A percentile compares a stretch with the other conserved stretches of the same genome.
Conservation (phyloP, 176 grass and related monocot species). For the Eragrostis curvula region DNA sequence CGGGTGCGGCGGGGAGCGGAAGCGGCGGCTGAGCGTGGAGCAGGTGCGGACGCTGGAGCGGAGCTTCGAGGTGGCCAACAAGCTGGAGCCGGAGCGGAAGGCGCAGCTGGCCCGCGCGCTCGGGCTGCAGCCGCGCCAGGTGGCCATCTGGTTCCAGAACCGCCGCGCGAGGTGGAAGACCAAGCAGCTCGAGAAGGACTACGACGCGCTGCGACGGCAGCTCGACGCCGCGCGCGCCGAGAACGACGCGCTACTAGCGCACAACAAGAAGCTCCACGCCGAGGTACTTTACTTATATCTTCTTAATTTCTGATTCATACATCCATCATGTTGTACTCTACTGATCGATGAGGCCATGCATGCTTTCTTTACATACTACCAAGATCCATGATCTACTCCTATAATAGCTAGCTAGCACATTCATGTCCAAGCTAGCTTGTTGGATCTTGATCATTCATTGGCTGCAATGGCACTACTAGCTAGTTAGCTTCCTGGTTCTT, state of each 20-base stretch:
- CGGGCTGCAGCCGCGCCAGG: slow-evolving; percentile 63
- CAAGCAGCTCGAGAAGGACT: slow-evolving; percentile 70
- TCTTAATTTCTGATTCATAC: not conserved
- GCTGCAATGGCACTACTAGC: no score
- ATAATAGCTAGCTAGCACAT: not conserved
- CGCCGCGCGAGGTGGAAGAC: slow-evolving; percentile 76
- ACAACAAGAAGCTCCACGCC: slow-evolving; percentile 55
- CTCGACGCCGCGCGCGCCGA: slow-evolving; percentile 49
- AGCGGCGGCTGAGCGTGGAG: slow-evolving; percentile 58
- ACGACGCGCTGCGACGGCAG: slow-evolving; percentile 47
- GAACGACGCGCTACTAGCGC: slow-evolving; percentile 54
- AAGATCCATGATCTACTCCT: not conserved
- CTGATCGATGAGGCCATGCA: not conserved
- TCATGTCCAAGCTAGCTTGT: no score
- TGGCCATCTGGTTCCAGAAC: slow-evolving; percentile 81
- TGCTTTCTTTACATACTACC: not conserved
- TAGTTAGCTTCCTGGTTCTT: no score
- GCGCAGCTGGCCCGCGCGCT: slow-evolving; percentile 53
- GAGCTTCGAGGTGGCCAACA: slow-evolving; percentile 69
- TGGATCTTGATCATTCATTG: slow-evolving; percentile 16
- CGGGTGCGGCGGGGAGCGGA: slow-evolving; percentile 47
- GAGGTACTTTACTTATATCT: slow-evolving; percentile 27
- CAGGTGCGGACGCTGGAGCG: slow-evolving; percentile 68
- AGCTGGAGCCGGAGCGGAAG: slow-evolving; percentile 74
- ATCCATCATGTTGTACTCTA: no score